These are phyloP conservation scores for Phylloporus scabripes DNA, from an alignment of 768 basidiomycete genomes.

Conservation along the genomic window DNA sequence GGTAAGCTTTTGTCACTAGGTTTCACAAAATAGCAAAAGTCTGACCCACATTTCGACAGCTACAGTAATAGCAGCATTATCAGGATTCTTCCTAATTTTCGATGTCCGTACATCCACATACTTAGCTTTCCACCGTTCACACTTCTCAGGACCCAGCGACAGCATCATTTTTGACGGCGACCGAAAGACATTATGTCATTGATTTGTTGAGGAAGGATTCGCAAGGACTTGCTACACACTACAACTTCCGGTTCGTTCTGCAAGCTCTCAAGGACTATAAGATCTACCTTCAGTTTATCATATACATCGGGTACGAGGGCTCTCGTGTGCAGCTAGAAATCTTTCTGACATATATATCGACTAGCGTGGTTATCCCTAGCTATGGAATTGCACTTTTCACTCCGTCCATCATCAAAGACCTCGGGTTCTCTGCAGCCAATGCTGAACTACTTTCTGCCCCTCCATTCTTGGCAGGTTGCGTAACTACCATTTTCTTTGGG, in stretches of 20 bases:
- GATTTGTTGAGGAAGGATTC: constrained; percentile 39
- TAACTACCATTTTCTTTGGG: constrained; percentile 35
- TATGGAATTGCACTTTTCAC: constrained; percentile 44
- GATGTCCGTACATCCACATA: constrained; percentile 35
- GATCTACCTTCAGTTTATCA: constrained; percentile 25
- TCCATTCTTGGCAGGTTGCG: constrained; percentile 40
- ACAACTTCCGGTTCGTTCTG: constrained; percentile 39
- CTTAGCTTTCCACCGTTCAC: neutral
- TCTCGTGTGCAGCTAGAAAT: neutral
- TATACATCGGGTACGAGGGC: constrained; percentile 36
- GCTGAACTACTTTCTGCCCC: constrained; percentile 46
- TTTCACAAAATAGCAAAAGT: neutral
- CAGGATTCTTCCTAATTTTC: constrained; percentile 42
- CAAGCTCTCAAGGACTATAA: constrained; percentile 46
- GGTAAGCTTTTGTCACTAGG: constrained; percentile 6
- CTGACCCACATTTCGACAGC: constrained; percentile 3
- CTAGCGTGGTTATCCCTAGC: constrained; percentile 38
- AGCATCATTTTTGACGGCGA: constrained; percentile 44
- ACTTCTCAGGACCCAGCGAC: constrained; percentile 44
- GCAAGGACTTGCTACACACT: constrained; percentile 41
- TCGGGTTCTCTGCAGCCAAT: constrained; percentile 45
- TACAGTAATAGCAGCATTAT: constrained; percentile 14
- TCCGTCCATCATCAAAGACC: constrained; percentile 42
- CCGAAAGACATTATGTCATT: constrained; percentile 37
- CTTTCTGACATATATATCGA: constrained; percentile 1